A percentile compares a stretch with the other conserved stretches of the same genome.
These are phyloP conservation scores for Daldinia grandis DNA, from an alignment of 495 filamentous ascomycete genomes.

Conservation along the genomic window DNA sequence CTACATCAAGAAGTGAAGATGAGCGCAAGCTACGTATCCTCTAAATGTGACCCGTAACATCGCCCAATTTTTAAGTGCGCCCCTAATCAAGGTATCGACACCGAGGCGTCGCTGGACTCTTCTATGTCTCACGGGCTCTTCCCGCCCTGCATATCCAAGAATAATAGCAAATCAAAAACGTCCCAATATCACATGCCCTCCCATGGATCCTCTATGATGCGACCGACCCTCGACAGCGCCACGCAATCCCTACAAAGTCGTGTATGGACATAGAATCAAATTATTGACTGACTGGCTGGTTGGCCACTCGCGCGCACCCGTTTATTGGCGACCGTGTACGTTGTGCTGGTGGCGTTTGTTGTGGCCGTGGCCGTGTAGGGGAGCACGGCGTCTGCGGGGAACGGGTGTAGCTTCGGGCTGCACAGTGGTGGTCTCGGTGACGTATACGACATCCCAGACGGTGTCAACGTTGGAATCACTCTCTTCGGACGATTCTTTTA, in stretches of 20 bases:
- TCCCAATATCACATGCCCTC: background rate
- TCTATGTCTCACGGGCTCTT: constrained; percentile 1
- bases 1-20: constrained; percentile 35
- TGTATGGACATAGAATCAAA: constrained; percentile 7
- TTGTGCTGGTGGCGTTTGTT: constrained; percentile 31
- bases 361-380: constrained; percentile 38
- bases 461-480: constrained; percentile 57
- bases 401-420: constrained; percentile 22
- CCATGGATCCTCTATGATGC: constrained; percentile 20
- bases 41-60: background rate
- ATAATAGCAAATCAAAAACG: background rate
- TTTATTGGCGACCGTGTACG: background rate
- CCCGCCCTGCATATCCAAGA: constrained; percentile 3
- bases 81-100: constrained; percentile 13
- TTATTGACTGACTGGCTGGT: background rate
- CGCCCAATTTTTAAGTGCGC: constrained; percentile 8
- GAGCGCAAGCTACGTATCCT: background rate
- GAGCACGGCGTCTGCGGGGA: constrained; percentile 29
- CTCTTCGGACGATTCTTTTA: constrained; percentile 45
- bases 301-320: background rate
- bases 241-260: constrained; percentile 13
- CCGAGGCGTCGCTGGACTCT: background rate
- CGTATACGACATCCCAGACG: constrained; percentile 62
- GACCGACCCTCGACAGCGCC: constrained; percentile 24
- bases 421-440: constrained; percentile 50